Conservation (phyloP, 192 early-diverging fungal genomes). For the Linnemannia hyalina region DNA sequence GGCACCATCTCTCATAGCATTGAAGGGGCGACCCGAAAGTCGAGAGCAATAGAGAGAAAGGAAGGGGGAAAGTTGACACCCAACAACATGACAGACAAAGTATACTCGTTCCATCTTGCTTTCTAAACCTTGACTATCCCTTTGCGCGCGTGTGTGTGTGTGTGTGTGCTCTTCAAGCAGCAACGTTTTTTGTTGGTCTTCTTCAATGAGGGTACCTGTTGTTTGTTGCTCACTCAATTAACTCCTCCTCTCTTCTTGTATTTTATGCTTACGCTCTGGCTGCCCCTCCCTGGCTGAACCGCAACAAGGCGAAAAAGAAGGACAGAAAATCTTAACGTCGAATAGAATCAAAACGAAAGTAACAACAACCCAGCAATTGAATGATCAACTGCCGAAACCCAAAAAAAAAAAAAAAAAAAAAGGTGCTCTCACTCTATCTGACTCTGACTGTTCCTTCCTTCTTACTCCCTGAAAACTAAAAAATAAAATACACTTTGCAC, state of each 20-base stretch:
- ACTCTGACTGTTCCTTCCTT: neutral
- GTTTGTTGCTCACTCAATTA: neutral
- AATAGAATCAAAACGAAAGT: neutral
- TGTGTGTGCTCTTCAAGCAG: neutral
- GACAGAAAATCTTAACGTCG: neutral
- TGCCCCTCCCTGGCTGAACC: neutral
- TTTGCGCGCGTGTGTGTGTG: neutral
- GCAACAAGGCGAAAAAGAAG: too few relatives aligned
- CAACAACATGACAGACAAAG: neutral
- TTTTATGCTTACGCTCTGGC: neutral
- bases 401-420: neutral
- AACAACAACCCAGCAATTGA: neutral
- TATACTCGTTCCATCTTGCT: neutral
- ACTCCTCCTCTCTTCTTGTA: neutral
- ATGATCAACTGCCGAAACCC: neutral
- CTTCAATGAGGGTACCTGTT: neutral
- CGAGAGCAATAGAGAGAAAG: neutral
- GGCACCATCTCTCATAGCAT: neutral
- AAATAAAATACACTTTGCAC: neutral
- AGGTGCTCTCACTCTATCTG: neutral
- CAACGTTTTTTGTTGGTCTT: neutral
- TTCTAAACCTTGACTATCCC: neutral
- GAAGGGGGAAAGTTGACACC: neutral
- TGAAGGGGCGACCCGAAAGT: constrained; percentile 1
- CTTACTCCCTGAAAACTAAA: neutral